These are phyloP conservation scores for Alliaria petiolata DNA, from an alignment of 345 rosid genomes.

Conservation along the genomic window DNA sequence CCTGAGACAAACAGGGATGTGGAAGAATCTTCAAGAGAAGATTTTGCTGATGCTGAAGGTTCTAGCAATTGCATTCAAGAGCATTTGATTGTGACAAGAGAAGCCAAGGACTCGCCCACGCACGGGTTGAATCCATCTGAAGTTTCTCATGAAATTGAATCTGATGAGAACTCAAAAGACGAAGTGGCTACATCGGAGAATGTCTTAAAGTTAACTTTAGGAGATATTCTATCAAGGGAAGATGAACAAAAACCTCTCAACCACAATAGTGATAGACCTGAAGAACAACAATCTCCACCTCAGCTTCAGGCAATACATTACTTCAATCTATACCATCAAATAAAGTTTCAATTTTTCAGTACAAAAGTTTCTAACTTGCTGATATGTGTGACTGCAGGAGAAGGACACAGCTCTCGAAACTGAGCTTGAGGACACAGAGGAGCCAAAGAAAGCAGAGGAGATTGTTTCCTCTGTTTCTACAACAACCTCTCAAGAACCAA, in stretches of 20 bases:
- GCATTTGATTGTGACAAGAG: conserved; percentile 12
- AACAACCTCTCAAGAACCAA: conserved; percentile 7
- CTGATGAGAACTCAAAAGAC: conserved; percentile 11
- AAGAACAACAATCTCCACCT: conserved; percentile 28
- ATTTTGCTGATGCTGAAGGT: conserved; percentile 24
- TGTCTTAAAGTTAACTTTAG: conserved; percentile 34
- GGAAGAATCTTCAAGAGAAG: conserved; percentile 29
- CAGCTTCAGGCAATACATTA: conserved; percentile 17
- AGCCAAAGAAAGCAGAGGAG: conserved; percentile 7
- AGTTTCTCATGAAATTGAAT: conserved; percentile 23
- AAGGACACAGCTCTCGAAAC: background rate
- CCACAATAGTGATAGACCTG: conserved; percentile 10
- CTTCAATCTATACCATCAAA: background rate
- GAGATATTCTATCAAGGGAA: conserved; percentile 41
- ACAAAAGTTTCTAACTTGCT: conserved; percentile 3
- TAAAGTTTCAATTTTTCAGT: background rate
- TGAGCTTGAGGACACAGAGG: background rate
- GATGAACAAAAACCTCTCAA: conserved; percentile 10
- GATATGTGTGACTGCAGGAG: conserved; percentile 14
- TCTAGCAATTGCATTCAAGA: conserved; percentile 7
- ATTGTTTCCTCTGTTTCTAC: conserved; percentile 7
- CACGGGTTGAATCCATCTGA: background rate
- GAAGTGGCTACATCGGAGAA: conserved; percentile 13
- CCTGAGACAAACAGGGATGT: background rate
- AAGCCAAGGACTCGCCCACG: background rate